Evolutionary conservation across 345 rosid genomes (phyloP).

Genomic region (Pugionium cornutum): DNA sequence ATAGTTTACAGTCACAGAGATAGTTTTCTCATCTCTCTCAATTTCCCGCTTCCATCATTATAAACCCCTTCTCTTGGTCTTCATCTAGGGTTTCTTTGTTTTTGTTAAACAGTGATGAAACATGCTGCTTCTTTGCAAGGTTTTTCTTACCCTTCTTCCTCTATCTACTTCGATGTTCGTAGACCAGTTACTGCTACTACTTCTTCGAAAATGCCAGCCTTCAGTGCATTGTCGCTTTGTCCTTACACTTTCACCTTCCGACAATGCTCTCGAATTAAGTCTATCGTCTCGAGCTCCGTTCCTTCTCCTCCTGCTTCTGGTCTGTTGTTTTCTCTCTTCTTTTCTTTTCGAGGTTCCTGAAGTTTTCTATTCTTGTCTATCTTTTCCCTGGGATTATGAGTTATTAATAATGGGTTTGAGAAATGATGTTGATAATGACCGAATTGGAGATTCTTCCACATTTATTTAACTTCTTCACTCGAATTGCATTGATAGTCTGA

Average conservation of each 20-base stretch:
- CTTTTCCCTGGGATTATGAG: not conserved
- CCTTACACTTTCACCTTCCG: slow-evolving; percentile 49
- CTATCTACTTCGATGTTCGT: slow-evolving; percentile 35
- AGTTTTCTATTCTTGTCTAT: not conserved
- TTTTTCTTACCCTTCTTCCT: slow-evolving; percentile 33
- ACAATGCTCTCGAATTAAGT: slow-evolving; percentile 32
- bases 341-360: not conserved
- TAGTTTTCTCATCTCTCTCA: slow-evolving; percentile 28
- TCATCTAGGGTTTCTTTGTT: slow-evolving; percentile 16
- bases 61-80: slow-evolving; percentile 18
- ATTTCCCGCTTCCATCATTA: slow-evolving; percentile 40
- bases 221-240: slow-evolving; percentile 53
- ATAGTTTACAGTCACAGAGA: slow-evolving; percentile 41
- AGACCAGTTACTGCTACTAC: slow-evolving; percentile 26
- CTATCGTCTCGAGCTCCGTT: slow-evolving; percentile 52
- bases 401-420: slow-evolving; percentile 22
- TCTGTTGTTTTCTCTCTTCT: slow-evolving; percentile 26
- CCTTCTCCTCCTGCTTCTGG: slow-evolving; percentile 56
- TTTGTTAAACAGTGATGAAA: slow-evolving; percentile 25
- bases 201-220: slow-evolving; percentile 56
- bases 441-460: slow-evolving; percentile 6
- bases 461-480: not conserved
- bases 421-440: not conserved
- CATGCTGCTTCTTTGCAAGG: slow-evolving; percentile 36
- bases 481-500: not conserved